phyloP scores from a whole-genome alignment of 1,284 basidiomycete genomes.

The Ceratobasidium sp. region DNA sequence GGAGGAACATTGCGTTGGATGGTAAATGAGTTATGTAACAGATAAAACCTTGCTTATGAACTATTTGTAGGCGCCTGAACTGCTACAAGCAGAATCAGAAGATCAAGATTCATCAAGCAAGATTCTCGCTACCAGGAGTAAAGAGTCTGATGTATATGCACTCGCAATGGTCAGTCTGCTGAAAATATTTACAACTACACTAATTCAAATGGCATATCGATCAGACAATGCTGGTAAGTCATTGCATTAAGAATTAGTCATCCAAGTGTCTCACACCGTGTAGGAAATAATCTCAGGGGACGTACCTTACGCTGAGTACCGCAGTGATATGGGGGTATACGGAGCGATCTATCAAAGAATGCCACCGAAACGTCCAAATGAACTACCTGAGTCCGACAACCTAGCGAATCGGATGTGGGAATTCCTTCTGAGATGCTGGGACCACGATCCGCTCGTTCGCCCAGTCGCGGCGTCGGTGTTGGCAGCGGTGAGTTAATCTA shows the following conservation, averaged over 20 bases:
- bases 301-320: neutral
- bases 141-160: neutral
- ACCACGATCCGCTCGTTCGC: neutral
- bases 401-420: neutral
- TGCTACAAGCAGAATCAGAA: no score
- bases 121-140: no score
- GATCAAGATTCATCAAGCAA: no score
- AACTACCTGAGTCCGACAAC: neutral
- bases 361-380: neutral
- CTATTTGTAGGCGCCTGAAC: no score
- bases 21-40: no score
- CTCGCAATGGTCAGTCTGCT: constrained; percentile 7
- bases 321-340: neutral
- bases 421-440: constrained; percentile 6
- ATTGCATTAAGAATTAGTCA: no score
- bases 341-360: no score
- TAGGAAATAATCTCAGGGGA: neutral
- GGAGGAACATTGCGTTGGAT: no score
- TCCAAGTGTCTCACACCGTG: no score
- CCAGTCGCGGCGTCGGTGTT: neutral
- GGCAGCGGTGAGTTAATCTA: no score
- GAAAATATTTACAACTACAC: neutral
- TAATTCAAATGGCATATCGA: neutral
- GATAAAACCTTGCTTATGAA: no score
- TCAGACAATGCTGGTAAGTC: constrained; percentile 11